Conservation (phyloP, 2,329 filamentous ascomycete genomes). For the Aspergillus amoenus region DNA sequence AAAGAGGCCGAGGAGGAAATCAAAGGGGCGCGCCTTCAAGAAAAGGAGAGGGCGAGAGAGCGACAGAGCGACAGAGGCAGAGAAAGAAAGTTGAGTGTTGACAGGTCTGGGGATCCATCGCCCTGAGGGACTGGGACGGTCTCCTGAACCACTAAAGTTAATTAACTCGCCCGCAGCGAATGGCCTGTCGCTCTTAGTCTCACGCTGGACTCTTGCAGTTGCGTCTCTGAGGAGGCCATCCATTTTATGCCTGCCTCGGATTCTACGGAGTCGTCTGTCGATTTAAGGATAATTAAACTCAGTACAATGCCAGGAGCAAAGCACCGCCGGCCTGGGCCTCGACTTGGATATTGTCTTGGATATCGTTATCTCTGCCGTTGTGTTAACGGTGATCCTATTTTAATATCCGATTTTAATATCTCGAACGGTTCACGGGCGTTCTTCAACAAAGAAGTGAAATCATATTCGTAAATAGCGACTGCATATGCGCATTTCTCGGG, state of each 20-base stretch:
- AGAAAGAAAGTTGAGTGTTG: constrained; percentile 9
- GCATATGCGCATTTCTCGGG: too few relatives aligned
- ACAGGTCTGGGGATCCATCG: constrained; percentile 18
- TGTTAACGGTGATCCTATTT: too few relatives aligned
- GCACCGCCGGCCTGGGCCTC: background rate
- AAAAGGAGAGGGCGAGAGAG: background rate
- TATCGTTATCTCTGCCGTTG: background rate
- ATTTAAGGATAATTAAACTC: background rate
- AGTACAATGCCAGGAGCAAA: background rate
- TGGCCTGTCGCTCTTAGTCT: background rate
- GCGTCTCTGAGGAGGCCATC: background rate
- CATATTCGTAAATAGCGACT: too few relatives aligned
- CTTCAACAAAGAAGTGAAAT: too few relatives aligned
- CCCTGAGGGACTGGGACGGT: background rate
- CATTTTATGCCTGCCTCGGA: background rate
- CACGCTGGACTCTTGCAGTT: too few relatives aligned
- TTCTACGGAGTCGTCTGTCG: background rate
- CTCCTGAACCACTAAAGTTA: constrained; percentile 20
- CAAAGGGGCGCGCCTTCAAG: background rate
- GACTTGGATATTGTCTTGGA: background rate
- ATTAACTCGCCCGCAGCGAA: constrained; percentile 9
- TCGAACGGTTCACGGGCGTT: too few relatives aligned
- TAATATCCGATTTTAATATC: too few relatives aligned
- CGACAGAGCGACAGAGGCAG: constrained; percentile 3
- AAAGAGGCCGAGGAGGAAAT: background rate